Evolutionary conservation across 2,329 filamentous ascomycete species (phyloP), one percentile per base, ranked within the genome.

Genomic region (Trichothecium roseum): DNA sequence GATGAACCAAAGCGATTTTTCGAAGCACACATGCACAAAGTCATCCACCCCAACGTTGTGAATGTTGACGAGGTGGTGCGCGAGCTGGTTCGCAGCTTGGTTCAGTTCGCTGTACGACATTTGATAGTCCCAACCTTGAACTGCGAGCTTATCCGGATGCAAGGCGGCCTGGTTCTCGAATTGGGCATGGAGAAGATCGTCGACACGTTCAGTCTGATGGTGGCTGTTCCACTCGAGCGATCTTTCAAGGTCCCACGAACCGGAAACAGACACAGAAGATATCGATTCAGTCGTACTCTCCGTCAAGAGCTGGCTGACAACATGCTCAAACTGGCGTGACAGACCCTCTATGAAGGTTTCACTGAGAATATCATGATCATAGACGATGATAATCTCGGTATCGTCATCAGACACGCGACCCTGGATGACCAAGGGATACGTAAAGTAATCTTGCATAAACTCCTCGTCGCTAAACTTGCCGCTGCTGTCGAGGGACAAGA

Each of bases 31-130:
- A 7, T 17, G 33, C 5, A 41, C 32, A 8, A 32, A 8, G 9
- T 13, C 18, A 22, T 24, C 34, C 3, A n/a, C 13, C 22, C 14
- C 26, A 3, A 28, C 30, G 10, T 22, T 18, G 12, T 24, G 13
- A 9, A 28, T 41, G 6, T 45, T 42, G 15, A 47, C 36, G 1
- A 66, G 49, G 37, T 56, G 45, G 13, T 44, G 44, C 5, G 62
- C 62, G 14, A 65, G 48, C 1, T 47, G 40, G 26, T 54, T 56
- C 1, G 63, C 63, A n/a, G 54, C 45, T 1, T 42, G 38, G 20
- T 24, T 24, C 6, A 24, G 20, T 10, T 24, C 20, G 20, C 20
- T 24, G 20, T 24, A 24, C 10, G 20, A 6, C 20, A 24, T 24
- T 10, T 24, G 6, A 10, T 24, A 24, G 20, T 24, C 20, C 20